Evolutionary conservation across 805 yeast species (phyloP).

Genomic region (Kuraishia cidri): DNA sequence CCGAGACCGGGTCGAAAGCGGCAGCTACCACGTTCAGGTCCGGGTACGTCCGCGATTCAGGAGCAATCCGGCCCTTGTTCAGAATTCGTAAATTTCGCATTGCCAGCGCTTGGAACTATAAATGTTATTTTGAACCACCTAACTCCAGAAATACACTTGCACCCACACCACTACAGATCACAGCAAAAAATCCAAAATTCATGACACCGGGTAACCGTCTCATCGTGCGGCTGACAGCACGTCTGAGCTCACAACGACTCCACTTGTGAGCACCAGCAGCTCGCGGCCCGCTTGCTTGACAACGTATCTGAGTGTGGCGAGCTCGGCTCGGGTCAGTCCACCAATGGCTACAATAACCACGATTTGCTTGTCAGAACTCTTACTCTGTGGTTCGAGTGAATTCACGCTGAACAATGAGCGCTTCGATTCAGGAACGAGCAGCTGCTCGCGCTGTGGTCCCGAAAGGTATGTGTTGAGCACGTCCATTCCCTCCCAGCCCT

Average conservation of each 20-base stretch:
- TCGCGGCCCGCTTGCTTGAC: constrained; percentile 33
- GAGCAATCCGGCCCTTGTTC: constrained; percentile 43
- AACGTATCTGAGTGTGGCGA: constrained; percentile 61
- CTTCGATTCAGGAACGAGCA: constrained; percentile 20
- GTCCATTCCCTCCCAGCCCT: constrained; percentile 32
- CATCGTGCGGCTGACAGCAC: constrained; percentile 12
- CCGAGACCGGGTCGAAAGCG: constrained; percentile 65
- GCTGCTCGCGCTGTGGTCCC: constrained; percentile 23
- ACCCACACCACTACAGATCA: no score
- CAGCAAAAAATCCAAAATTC: no score
- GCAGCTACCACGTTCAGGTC: constrained; percentile 48
- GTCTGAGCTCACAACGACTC: constrained; percentile 27
- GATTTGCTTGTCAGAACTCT: constrained; percentile 21
- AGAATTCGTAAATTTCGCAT: constrained; percentile 26
- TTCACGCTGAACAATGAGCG: constrained; percentile 12
- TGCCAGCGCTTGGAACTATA: not conserved
- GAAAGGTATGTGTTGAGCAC: constrained; percentile 28
- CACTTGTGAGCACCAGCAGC: constrained; percentile 33
- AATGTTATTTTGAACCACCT: not conserved
- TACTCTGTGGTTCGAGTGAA: constrained; percentile 2
- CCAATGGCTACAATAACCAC: constrained; percentile 68
- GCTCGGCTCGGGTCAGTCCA: constrained; percentile 81
- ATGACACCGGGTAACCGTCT: not conserved
- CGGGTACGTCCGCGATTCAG: constrained; percentile 52
- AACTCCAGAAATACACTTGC: no score